phyloP scores from a whole-genome alignment of 75 land plant species.

The Chamaecyparis obtusa region DNA sequence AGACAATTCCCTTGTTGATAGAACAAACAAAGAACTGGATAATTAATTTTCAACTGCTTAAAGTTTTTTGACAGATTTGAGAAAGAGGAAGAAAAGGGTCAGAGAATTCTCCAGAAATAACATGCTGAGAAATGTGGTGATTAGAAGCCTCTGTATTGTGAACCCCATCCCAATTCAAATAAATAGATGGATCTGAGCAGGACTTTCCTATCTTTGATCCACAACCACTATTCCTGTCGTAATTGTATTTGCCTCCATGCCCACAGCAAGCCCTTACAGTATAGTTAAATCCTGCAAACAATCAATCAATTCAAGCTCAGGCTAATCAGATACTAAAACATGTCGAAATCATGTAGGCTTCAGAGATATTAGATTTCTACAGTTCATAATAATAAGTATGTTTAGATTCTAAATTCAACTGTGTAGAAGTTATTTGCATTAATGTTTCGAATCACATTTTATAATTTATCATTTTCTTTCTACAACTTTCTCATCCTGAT shows the following conservation, averaged over 20 bases:
- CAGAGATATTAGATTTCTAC: too few species aligned
- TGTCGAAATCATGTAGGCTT: not conserved
- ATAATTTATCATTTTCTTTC: too few species aligned
- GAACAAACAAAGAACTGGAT: not conserved
- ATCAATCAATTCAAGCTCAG: not conserved
- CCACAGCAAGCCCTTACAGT: conserved; percentile 59
- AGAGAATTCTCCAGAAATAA: conserved; percentile 38
- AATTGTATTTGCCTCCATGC: conserved; percentile 64
- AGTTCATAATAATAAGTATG: too few species aligned
- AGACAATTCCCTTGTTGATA: not conserved
- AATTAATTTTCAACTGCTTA: not conserved
- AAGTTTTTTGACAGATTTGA: conserved; percentile 30
- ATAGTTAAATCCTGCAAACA: conserved; percentile 48
- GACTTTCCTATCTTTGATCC: conserved; percentile 37
- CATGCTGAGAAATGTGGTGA: conserved; percentile 36
- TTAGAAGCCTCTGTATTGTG: conserved; percentile 66
- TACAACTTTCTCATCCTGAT: too few species aligned
- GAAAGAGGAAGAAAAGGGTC: conserved; percentile 43
- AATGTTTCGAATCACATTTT: too few species aligned
- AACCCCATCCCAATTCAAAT: conserved; percentile 61
- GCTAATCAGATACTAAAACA: not conserved
- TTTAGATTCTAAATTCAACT: too few species aligned
- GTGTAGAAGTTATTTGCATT: too few species aligned
- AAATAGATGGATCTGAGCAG: conserved; percentile 42
- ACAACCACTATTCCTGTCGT: conserved; percentile 32